Evolutionary conservation across 208 protist genomes (phyloP).

Genomic region (Wallacemonas rigidus): DNA sequence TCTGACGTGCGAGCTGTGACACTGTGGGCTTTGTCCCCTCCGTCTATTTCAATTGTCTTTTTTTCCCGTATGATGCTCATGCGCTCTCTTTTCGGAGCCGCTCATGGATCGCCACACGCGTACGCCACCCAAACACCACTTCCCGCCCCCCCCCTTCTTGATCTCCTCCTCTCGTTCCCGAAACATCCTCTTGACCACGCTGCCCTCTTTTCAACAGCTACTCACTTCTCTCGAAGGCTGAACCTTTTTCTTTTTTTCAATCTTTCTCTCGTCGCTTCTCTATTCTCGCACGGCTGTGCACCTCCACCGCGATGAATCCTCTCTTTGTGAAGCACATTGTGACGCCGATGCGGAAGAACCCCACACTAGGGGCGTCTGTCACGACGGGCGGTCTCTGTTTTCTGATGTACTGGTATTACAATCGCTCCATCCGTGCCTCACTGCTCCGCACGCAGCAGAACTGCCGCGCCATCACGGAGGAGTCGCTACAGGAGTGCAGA

Average conservation of each 20-base stretch:
- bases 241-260: not conserved
- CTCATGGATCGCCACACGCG: no score
- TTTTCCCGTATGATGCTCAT: no score
- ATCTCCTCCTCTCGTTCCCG: no score
- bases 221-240: no score
- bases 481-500: constrained; percentile 66
- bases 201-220: no score
- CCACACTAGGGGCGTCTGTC: constrained; percentile 47
- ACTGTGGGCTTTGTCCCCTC: no score
- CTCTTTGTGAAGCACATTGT: constrained; percentile 48
- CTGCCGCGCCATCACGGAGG: constrained; percentile 48
- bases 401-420: constrained; percentile 80
- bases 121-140: no score
- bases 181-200: no score
- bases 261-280: constrained; percentile 17
- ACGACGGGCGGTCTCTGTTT: constrained; percentile 53
- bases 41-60: no score
- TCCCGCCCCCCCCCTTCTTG: no score
- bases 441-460: constrained; percentile 54
- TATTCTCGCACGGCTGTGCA: constrained; percentile 11
- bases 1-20: no score
- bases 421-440: constrained; percentile 45
- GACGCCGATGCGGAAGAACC: constrained; percentile 48
- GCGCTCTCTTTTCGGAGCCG: no score
- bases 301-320: constrained; percentile 36